Evolutionary conservation across 768 basidiomycete genomes (phyloP), one percentile per base, ranked within the genome.

Genomic region (Suillus occidentalis): DNA sequence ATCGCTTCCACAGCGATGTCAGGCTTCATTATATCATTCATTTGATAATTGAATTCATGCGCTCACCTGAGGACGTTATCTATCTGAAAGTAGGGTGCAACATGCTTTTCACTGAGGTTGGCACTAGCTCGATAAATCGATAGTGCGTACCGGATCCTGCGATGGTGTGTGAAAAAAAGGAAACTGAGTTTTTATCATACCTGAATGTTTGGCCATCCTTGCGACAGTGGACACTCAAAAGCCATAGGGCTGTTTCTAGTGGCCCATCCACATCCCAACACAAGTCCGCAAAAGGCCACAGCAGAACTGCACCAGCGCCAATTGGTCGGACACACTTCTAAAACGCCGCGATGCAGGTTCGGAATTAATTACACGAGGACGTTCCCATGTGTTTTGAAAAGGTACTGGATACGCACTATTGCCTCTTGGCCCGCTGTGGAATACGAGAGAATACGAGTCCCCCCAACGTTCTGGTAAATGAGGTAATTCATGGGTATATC

Each of bases 271-370:
- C 70, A 71, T 56, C 77, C 73, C 18, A 71, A 69, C 73, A 72
- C 42, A 75, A 69, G 57, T 70, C 66, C 52, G 79, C 68, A 36
- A 77, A 70, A 36, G 61, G 63, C 49, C 65, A 13, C 72, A 72
- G 61, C 69, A 74, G 14, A 65, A 66, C 63, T 76, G 77, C 36
- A 76, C 75, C 40, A 73, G 67, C 25, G 50, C 60, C 64, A 69
- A 70, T 76, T 74, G 39, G 65, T 67, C 40, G 73, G 69, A 28
- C 68, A 37, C 61, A 71, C 65, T 42, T 74, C 67, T 63, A 74
- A 73, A 25, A 79, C 72, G 59, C 76, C 78, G 56, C 75, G 71
- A 13, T 77, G 71, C 66, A 76, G 66, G 65, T 76, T 76, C 79
- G 78, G 63, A 60, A 53, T 64, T 58, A 61, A 31, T 43, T 37